phyloP scores from a whole-genome alignment of 1,284 basidiomycete species.

The Fomitopsis palustris region DNA sequence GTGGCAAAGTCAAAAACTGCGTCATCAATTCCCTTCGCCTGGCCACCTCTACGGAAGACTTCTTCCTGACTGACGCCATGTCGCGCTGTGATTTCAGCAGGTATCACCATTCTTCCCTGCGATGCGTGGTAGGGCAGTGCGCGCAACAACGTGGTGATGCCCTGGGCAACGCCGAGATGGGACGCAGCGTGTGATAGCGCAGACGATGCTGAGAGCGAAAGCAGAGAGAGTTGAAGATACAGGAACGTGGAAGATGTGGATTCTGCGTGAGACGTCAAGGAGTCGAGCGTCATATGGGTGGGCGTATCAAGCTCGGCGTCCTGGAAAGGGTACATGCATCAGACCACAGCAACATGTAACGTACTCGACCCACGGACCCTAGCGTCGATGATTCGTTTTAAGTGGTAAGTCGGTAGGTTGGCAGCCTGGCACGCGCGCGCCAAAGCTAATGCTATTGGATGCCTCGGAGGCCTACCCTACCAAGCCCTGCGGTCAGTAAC shows the following conservation, averaged over 20 bases:
- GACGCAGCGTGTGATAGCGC: slow-evolving; percentile 77
- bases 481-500: slow-evolving; percentile 18
- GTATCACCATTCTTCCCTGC: slow-evolving; percentile 76
- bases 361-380: slow-evolving; percentile 51
- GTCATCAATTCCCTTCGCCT: slow-evolving; percentile 62
- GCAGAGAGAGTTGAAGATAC: slow-evolving; percentile 75
- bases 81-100: slow-evolving; percentile 79
- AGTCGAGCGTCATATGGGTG: slow-evolving; percentile 68
- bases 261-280: slow-evolving; percentile 69
- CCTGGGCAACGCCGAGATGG: slow-evolving; percentile 72
- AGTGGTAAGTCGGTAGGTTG: slow-evolving; percentile 69
- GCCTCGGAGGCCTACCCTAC: slow-evolving; percentile 73
- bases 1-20: slow-evolving; percentile 90
- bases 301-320: slow-evolving; percentile 71
- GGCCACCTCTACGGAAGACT: slow-evolving; percentile 69
- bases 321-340: slow-evolving; percentile 34
- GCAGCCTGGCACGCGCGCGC: slow-evolving; percentile 50
- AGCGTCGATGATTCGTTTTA: slow-evolving; percentile 84
- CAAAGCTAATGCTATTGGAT: slow-evolving; percentile 81
- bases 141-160: slow-evolving; percentile 70
- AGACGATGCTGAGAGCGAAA: slow-evolving; percentile 59
- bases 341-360: slow-evolving; percentile 3
- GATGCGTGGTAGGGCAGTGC: slow-evolving; percentile 75
- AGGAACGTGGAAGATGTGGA: slow-evolving; percentile 79
- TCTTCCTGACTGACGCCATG: slow-evolving; percentile 86